Evolutionary conservation across 441 rosid genomes (phyloP), one percentile per base, ranked within the genome.

Genomic region (Daphne laureola): DNA sequence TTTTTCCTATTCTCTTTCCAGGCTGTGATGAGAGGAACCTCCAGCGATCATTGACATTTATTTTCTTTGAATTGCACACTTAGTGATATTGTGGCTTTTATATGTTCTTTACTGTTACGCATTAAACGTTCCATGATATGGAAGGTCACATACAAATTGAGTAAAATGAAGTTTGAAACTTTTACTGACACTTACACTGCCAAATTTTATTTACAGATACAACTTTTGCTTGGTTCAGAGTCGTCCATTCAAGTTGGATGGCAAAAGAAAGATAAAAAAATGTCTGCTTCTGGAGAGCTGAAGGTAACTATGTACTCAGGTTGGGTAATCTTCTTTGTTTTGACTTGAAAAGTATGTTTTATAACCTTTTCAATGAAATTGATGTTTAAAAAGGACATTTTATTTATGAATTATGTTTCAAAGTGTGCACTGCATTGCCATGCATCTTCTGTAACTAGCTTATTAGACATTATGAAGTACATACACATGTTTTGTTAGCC

Each of bases 201-300:
- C 0, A 31, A 31, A 0, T 5, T 16, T 44, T 36, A 51, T 65
- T 53, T 65, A 43, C 77, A 93, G 96, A 85, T 90, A 75, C 86
- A 84, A 55, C 82, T 94, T 70, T 57, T 77, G 52, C 57, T 90
- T 64, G 95, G 99, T 74, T 62, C 67, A 59, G 81, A 83, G 59
- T 84, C 99, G 59, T 82, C 88, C 51, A 64, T 90, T 60, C 62
- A 75, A 55, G 88, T 86, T 46, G 96, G 99, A 57, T 94, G 95
- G 96, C 78, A 68, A 62, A 87, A 78, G 78, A 86, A 75, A 78
- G 90, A 84, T 14, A 74, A 79, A 71, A 81, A 75, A 61, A 79
- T 71, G 69, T 68, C 95, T 73, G 95, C 90, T 69, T 68, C 65
- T 55, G 94, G 90, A 71, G 90, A 81, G 50, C 56, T 87, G 73